Conservation (phyloP, 768 basidiomycete genomes). For the Agaricus sinodeliciosus region DNA sequence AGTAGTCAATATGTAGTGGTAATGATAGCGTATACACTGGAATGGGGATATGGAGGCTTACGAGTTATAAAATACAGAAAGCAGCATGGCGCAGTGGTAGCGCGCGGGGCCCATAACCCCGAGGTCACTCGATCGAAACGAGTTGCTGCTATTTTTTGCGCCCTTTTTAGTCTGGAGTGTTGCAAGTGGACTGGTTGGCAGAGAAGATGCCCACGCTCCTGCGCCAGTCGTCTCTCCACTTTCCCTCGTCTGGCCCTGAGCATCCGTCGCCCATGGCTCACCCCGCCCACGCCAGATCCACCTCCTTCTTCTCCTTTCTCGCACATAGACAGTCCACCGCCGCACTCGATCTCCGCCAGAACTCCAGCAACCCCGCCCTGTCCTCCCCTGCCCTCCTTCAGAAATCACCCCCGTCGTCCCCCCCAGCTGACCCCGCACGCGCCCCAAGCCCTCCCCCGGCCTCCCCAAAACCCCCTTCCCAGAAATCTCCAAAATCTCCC, state of each 20-base stretch:
- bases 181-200: too few species aligned
- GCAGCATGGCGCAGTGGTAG: conserved; percentile 56
- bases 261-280: conserved; percentile 15
- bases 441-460: too few species aligned
- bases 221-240: conserved; percentile 14
- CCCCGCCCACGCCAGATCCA: conserved; percentile 42
- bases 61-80: too few species aligned
- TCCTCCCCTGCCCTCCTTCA: neutral
- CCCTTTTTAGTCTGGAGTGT: conserved; percentile 11
- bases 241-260: conserved; percentile 15
- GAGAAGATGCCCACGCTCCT: conserved; percentile 18
- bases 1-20: too few species aligned
- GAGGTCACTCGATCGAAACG: conserved; percentile 62
- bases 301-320: conserved; percentile 62
- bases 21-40: too few species aligned
- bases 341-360: neutral
- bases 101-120: conserved; percentile 56
- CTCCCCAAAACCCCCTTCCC: conserved; percentile 6
- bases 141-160: conserved; percentile 44
- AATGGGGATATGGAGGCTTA: too few species aligned
- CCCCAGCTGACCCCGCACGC: neutral
- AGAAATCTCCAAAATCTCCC: conserved; percentile 3
- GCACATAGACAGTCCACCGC: conserved; percentile 23
- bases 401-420: conserved; percentile 10
- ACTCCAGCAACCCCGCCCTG: neutral